phyloP scores from a whole-genome alignment of 352 stramenopile species.

The Globisporangium nodosum region DNA sequence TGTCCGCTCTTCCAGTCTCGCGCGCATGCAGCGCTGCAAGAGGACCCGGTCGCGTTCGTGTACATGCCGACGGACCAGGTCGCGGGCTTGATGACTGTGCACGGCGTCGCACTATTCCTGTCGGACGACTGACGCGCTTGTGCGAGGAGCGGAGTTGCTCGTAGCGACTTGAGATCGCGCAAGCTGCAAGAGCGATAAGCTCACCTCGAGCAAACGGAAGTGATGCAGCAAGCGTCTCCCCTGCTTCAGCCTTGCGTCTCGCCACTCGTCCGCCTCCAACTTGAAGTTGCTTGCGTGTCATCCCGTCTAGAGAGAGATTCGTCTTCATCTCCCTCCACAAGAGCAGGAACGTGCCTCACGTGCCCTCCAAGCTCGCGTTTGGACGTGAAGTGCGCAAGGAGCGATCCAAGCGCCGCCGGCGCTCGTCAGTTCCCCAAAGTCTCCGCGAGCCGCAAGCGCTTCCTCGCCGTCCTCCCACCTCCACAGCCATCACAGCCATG shows the following conservation, averaged over 20 bases:
- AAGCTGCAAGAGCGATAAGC: too few species aligned
- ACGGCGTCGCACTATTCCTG: slow-evolving; percentile 28
- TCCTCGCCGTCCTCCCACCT: neutral
- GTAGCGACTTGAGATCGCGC: too few species aligned
- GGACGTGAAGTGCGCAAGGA: neutral
- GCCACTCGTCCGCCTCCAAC: too few species aligned
- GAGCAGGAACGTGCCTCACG: neutral
- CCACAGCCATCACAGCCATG: slow-evolving; percentile 20
- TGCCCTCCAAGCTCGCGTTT: neutral
- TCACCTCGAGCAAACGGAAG: too few species aligned
- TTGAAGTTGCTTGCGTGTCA: too few species aligned
- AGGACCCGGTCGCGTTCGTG: slow-evolving; percentile 29
- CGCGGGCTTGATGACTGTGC: slow-evolving; percentile 21
- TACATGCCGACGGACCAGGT: slow-evolving; percentile 28
- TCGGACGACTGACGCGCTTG: slow-evolving; percentile 12
- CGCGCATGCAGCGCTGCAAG: slow-evolving; percentile 18
- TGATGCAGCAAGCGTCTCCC: too few species aligned
- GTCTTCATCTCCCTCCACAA: neutral
- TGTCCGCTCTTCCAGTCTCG: slow-evolving; percentile 38
- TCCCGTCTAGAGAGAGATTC: too few species aligned
- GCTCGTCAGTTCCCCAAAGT: neutral
- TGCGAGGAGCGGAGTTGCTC: too few species aligned
- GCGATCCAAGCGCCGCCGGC: too few species aligned
- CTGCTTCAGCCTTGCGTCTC: too few species aligned
- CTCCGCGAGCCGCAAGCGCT: neutral